Percentiles rank a stretch among this genome's conserved stretches.
Evolutionary conservation across 192 early-diverging fungal genomes (phyloP).

Genomic region (Thoreauomyces humboldtii): DNA sequence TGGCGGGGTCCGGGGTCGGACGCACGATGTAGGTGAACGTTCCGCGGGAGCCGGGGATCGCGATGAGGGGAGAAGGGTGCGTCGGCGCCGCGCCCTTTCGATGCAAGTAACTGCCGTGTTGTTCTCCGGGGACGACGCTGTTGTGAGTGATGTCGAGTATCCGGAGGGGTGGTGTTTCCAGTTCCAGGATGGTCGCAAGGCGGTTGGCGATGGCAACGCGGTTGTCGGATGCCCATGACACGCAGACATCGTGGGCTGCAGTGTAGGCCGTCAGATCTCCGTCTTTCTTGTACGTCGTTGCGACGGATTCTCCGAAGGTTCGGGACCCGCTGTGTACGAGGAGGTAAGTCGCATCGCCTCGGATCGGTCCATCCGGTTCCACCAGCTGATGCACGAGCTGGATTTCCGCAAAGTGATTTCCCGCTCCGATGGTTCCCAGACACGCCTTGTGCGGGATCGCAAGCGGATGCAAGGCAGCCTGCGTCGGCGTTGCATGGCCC

Average conservation of each 20-base stretch:
- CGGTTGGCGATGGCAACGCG: conserved; percentile 55
- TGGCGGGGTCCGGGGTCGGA: conserved; percentile 37
- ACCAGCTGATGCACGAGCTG: conserved; percentile 36
- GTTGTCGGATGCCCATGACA: conserved; percentile 50
- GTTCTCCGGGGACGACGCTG: background rate
- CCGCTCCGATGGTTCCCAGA: conserved; percentile 58
- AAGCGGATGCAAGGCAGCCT: background rate
- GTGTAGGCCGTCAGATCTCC: conserved; percentile 38
- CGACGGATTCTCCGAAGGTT: conserved; percentile 48
- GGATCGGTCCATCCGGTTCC: conserved; percentile 23
- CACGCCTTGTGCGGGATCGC: conserved; percentile 5
- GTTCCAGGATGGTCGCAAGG: conserved; percentile 13
- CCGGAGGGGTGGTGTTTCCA: background rate
- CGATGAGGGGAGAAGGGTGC: conserved; percentile 26
- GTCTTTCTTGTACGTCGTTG: conserved; percentile 37
- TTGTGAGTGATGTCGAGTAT: conserved; percentile 10
- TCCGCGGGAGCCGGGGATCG: conserved; percentile 60
- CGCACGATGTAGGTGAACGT: conserved; percentile 56
- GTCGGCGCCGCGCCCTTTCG: conserved; percentile 56
- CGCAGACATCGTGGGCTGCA: conserved; percentile 45
- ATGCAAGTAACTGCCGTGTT: background rate
- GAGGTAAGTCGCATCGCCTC: conserved; percentile 10
- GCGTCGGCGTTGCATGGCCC: conserved; percentile 35
- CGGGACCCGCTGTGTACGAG: conserved; percentile 59
- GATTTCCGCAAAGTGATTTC: conserved; percentile 66